Conservation (phyloP, 23 red algal genomes). For the Gracilaria domingensis region DNA sequence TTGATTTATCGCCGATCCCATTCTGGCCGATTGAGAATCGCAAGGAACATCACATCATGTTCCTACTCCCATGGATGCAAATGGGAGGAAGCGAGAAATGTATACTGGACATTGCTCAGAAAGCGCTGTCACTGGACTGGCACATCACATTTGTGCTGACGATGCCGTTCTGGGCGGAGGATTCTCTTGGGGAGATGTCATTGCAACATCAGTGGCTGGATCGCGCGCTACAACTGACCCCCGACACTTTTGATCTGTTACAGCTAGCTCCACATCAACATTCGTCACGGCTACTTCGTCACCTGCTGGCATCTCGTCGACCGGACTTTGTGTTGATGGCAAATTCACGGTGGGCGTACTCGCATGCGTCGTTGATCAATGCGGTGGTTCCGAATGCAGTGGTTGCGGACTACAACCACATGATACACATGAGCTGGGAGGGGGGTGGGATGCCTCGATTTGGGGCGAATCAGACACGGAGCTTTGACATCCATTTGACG, state of each 20-base stretch:
- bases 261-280: slow-evolving; percentile 34
- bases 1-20: slow-evolving; percentile 34
- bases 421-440: slow-evolving; percentile 71
- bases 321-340: slow-evolving; percentile 53
- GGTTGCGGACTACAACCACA: slow-evolving; percentile 67
- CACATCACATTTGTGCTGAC: slow-evolving; percentile 64
- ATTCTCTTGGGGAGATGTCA: slow-evolving; percentile 46
- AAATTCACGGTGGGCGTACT: slow-evolving; percentile 67
- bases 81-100: slow-evolving; percentile 74
- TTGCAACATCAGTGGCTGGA: slow-evolving; percentile 57
- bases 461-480: slow-evolving; percentile 47
- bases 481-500: slow-evolving; percentile 64
- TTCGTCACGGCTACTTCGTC: slow-evolving; percentile 18
- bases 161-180: slow-evolving; percentile 63
- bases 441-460: slow-evolving; percentile 69
- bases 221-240: slow-evolving; percentile 32
- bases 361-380: slow-evolving; percentile 45
- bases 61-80: slow-evolving; percentile 69
- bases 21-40: slow-evolving; percentile 31
- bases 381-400: slow-evolving; percentile 28
- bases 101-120: slow-evolving; percentile 60
- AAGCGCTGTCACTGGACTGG: slow-evolving; percentile 36
- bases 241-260: slow-evolving; percentile 56
- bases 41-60: slow-evolving; percentile 34
- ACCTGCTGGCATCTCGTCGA: slow-evolving; percentile 55